Evolutionary conservation across 768 basidiomycete species (phyloP).

Genomic region (Pulveroboletus sp.): DNA sequence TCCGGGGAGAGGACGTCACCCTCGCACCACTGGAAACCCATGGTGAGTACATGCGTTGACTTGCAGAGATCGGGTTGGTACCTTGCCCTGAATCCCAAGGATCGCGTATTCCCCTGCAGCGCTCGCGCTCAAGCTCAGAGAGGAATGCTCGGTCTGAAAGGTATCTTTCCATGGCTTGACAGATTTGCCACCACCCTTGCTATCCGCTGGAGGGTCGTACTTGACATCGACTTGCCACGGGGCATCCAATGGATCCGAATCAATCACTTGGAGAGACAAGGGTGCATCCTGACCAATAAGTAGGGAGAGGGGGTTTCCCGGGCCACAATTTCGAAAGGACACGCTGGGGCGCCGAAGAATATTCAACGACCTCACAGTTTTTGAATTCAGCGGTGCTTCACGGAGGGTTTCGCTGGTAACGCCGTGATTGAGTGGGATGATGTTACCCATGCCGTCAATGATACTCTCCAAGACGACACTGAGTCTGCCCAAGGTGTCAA

Average conservation of each 20-base stretch:
- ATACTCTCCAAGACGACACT: conserved; percentile 76
- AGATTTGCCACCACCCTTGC: conserved; percentile 36
- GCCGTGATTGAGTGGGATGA: conserved; percentile 45
- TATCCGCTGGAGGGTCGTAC: conserved; percentile 52
- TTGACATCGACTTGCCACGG: conserved; percentile 64
- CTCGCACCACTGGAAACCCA: conserved; percentile 53
- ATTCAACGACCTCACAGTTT: conserved; percentile 56
- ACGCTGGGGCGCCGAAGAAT: conserved; percentile 70
- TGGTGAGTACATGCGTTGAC: conserved; percentile 1
- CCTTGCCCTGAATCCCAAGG: conserved; percentile 65
- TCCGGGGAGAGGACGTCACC: conserved; percentile 86
- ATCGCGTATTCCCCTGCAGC: conserved; percentile 80
- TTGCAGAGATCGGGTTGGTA: conserved; percentile 15
- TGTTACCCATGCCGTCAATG: conserved; percentile 79
- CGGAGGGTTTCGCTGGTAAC: conserved; percentile 17
- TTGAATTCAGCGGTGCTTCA: conserved; percentile 36
- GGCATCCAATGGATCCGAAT: conserved; percentile 58
- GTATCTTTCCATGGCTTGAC: conserved; percentile 62
- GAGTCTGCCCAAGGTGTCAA: conserved; percentile 63
- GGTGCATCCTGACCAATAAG: conserved; percentile 65
- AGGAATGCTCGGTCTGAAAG: conserved; percentile 46
- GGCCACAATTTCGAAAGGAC: conserved; percentile 70
- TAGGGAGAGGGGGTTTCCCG: conserved; percentile 64
- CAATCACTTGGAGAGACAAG: conserved; percentile 49
- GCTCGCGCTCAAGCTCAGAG: conserved; percentile 47